phyloP scores from a whole-genome alignment of 2,329 filamentous ascomycete genomes.

The Corinectria fuckeliana region DNA sequence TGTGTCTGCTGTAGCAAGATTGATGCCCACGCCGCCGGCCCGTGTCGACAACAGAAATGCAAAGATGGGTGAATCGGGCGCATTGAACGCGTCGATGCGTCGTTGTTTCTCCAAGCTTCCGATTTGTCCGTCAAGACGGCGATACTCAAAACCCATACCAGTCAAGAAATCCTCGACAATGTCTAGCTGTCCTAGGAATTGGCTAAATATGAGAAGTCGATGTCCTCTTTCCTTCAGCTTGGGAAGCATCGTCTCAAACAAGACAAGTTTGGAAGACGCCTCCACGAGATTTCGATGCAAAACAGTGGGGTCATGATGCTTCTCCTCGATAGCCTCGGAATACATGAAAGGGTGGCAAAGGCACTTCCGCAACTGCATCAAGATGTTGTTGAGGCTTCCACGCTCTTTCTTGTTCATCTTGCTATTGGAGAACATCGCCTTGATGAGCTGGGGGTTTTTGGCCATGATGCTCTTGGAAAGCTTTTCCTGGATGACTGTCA shows the following conservation, averaged over 20 bases:
- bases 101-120: constrained; percentile 88
- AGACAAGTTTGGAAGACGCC: constrained; percentile 85
- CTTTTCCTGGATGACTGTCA: constrained; percentile 92
- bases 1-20: constrained; percentile 93
- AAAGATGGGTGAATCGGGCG: constrained; percentile 80
- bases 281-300: constrained; percentile 85
- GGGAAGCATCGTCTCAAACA: constrained; percentile 85
- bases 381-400: constrained; percentile 87
- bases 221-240: constrained; percentile 87
- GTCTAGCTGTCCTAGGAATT: constrained; percentile 87
- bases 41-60: constrained; percentile 93
- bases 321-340: constrained; percentile 87
- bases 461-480: constrained; percentile 92
- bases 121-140: constrained; percentile 86
- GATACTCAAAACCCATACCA: constrained; percentile 74
- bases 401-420: constrained; percentile 74
- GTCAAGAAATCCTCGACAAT: constrained; percentile 91
- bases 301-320: constrained; percentile 63
- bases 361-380: constrained; percentile 94
- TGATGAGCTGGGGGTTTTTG: constrained; percentile 88
- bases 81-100: constrained; percentile 93
- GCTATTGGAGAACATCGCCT: constrained; percentile 78
- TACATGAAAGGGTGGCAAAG: constrained; percentile 97
- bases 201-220: constrained; percentile 92
- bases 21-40: constrained; percentile 96